Evolutionary conservation across 148 eudicot species (phyloP).

Genomic region (Cornus suecica): DNA sequence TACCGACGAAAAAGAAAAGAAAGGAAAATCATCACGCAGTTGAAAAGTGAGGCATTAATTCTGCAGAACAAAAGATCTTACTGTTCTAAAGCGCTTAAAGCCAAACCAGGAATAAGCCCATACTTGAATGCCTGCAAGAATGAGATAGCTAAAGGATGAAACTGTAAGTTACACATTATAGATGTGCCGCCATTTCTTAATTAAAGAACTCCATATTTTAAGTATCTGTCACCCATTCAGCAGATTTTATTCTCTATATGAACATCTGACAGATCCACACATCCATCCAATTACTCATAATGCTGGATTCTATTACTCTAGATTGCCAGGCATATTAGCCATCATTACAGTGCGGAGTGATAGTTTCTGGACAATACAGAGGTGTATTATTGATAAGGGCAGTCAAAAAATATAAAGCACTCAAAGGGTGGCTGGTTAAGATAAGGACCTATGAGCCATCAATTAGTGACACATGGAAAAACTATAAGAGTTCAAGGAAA

Average conservation of each 20-base stretch:
- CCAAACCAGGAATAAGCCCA: slow-evolving; percentile 89
- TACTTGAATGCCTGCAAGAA: slow-evolving; percentile 75
- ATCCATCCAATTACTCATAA: neutral
- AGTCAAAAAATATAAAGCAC: neutral
- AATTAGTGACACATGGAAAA: neutral
- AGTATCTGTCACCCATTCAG: neutral
- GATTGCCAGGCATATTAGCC: neutral
- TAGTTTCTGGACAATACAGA: neutral
- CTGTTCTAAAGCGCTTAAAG: slow-evolving; percentile 79
- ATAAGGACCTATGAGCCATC: neutral
- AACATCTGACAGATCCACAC: neutral
- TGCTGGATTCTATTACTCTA: neutral
- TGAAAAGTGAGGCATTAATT: neutral
- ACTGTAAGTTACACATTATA: slow-evolving; percentile 1
- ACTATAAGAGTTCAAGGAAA: neutral
- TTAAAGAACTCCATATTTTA: neutral
- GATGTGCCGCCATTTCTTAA: slow-evolving; percentile 3
- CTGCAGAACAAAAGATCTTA: slow-evolving; percentile 27
- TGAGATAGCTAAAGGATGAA: neutral
- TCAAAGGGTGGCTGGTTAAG: neutral
- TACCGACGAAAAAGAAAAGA: neutral
- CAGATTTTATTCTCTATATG: neutral
- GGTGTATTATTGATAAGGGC: neutral
- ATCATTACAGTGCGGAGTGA: neutral
- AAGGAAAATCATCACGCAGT: neutral